Percentiles rank a stretch among this genome's conserved stretches.
Conservation (phyloP, 1,284 basidiomycete species). For the Papiliotrema terrestris region DNA sequence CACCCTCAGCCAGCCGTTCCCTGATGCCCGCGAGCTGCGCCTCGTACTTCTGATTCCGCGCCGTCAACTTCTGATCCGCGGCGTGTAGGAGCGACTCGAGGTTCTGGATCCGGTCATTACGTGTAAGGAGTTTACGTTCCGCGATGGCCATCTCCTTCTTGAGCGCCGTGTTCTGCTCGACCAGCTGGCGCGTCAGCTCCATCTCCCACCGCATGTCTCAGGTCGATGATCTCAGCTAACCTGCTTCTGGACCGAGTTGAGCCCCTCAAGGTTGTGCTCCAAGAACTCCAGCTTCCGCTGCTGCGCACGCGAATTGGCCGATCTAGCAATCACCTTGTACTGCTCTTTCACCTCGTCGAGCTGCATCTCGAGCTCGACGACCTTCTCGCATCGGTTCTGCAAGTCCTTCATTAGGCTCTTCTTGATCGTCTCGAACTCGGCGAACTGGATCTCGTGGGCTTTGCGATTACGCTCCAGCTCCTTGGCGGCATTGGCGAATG, state of each 20-base stretch:
- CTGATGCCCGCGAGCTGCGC: conserved; percentile 85
- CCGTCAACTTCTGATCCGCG: conserved; percentile 82
- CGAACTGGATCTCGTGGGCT: conserved; percentile 92
- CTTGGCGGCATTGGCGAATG: conserved; percentile 90
- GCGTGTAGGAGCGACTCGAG: conserved; percentile 88
- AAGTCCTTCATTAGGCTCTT: conserved; percentile 98
- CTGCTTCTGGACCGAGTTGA: conserved; percentile 96
- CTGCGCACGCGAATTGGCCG: conserved; percentile 95
- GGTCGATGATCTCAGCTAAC: conserved; percentile 46
- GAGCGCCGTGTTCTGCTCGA: conserved; percentile 94
- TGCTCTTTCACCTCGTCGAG: conserved; percentile 98
- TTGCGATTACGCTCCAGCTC: conserved; percentile 96
- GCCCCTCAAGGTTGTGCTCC: conserved; percentile 93
- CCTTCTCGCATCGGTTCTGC: conserved; percentile 99
- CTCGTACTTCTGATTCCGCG: conserved; percentile 95
- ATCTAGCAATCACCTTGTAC: conserved; percentile 96
- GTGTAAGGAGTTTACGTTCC: conserved; percentile 89
- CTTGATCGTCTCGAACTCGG: conserved; percentile 98
- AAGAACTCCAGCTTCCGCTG: conserved; percentile 99
- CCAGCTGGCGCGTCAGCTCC: conserved; percentile 59
- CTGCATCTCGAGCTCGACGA: conserved; percentile 98
- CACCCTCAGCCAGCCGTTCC: conserved; percentile 85
- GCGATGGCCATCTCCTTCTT: conserved; percentile 98
- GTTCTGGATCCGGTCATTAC: conserved; percentile 96
- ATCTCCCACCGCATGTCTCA: conserved; percentile 4